Evolutionary conservation across 1,139 yeast species (phyloP).

Genomic region (Lodderomyces parapsilosis): DNA sequence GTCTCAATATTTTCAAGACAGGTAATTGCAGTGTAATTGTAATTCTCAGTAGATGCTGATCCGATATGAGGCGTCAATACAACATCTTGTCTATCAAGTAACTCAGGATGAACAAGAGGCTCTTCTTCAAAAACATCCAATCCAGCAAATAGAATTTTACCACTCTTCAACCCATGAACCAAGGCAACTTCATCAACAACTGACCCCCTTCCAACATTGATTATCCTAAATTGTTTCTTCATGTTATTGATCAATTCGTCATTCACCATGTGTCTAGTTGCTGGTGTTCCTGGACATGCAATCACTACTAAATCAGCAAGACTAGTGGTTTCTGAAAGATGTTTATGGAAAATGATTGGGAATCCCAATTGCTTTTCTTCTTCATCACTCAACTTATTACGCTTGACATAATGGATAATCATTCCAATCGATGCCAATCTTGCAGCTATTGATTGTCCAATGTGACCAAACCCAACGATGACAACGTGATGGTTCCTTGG

Average conservation of each 20-base stretch:
- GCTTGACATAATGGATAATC: conserved; percentile 63
- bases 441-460: conserved; percentile 65
- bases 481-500: conserved; percentile 64
- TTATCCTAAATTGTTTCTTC: conserved; percentile 55
- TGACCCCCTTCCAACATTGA: conserved; percentile 77
- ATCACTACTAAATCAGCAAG: conserved; percentile 60
- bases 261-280: conserved; percentile 59
- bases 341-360: conserved; percentile 41
- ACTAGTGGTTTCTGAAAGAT: conserved; percentile 32
- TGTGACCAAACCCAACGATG: conserved; percentile 76
- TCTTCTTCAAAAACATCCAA: conserved; percentile 78
- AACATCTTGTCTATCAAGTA: conserved; percentile 64
- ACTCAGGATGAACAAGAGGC: conserved; percentile 54
- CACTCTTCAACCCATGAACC: conserved; percentile 62
- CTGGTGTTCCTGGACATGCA: conserved; percentile 65
- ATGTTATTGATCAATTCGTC: conserved; percentile 46
- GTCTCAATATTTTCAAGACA: conserved; percentile 48
- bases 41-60: conserved; percentile 59
- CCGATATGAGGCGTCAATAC: conserved; percentile 76
- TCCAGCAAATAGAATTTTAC: conserved; percentile 72
- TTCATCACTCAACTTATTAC: conserved; percentile 43
- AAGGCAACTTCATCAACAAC: conserved; percentile 74
- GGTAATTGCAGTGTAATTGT: conserved; percentile 44
- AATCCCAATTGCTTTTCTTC: conserved; percentile 43
- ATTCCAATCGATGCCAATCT: conserved; percentile 62